Base-by-base conservation (phyloP, 192 early-diverging fungal species). In the Linnemannia elongata region DNA sequence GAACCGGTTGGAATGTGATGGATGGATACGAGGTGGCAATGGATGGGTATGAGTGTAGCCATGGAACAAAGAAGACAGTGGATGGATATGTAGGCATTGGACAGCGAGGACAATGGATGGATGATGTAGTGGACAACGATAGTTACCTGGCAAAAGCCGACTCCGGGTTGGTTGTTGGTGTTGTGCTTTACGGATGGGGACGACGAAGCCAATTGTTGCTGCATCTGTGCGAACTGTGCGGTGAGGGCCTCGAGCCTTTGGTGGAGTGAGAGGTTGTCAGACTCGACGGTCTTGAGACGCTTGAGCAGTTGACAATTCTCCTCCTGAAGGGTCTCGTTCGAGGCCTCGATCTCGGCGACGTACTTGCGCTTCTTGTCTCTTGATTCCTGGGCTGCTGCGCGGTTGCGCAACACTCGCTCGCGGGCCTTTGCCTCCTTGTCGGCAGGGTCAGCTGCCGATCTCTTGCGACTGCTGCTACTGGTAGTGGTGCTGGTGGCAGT, bases 311-410 rank as follows among this genome's bases (percentile, higher is more conserved):
- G 84, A 22, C 82, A 74, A 69, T 93, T 93, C 76, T 93, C 89
- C 45, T 92, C 77, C 71, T 88, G 88, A 17, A 93, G 82, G 39
- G 76, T n/a, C 69, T 90, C 80, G 79, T 93, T 93, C 38, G 87
- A 79, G 45, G 83, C 76, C 81, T 95, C 92, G 38, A 94, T 83
- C n/a, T 89, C 91, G 47, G 90, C 74, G 39, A 95, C 82, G 83
- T 95, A 95, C 55, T 91, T 91, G 45, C 93, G 89, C 60, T 96
- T 96, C 83, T 94, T 95, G 81, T 96, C 94, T 73, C 95, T 91
- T n/a, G 94, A 95, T 45, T 94, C 94, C 82, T 96, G 95, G 41
- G 95, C 95, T 15, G 95, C 95, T 39, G 91, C 91, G 6, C 95
- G 92, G 88, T 96, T 96, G 38, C 94, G 91, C 47, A 96, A 79